Conservation (phyloP, 2,329 filamentous ascomycete genomes). For the Fusarium dimerum region DNA sequence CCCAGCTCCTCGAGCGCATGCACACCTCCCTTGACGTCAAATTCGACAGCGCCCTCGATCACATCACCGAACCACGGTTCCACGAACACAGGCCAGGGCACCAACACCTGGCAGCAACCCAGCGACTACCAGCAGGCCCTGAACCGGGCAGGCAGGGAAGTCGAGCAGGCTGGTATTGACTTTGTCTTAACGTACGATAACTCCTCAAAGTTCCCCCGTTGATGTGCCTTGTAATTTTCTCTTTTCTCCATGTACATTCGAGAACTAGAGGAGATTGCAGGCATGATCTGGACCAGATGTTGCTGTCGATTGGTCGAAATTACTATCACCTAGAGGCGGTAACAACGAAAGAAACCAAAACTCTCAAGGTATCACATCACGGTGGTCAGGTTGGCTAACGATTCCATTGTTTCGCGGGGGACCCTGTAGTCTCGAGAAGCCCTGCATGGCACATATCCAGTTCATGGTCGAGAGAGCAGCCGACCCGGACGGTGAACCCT, state of each 20-base stretch:
- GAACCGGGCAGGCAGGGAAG: constrained; percentile 56
- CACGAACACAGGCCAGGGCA: constrained; percentile 18
- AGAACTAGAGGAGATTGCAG: no score
- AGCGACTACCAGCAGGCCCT: constrained; percentile 23
- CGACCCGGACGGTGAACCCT: constrained; percentile 66
- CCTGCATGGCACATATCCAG: constrained; percentile 90
- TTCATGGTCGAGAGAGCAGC: constrained; percentile 66
- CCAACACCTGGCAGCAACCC: constrained; percentile 35
- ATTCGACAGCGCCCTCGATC: constrained; percentile 43
- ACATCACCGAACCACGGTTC: constrained; percentile 33
- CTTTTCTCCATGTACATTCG: no score
- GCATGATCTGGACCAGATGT: no score
- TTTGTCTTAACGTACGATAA: constrained; percentile 85
- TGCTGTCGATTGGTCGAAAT: no score
- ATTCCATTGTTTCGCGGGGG: constrained; percentile 37
- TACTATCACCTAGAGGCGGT: no score
- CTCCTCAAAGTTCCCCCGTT: constrained; percentile 63
- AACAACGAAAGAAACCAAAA: no score
- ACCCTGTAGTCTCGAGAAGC: constrained; percentile 76
- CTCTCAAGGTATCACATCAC: constrained; percentile 45
- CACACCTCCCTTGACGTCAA: constrained; percentile 49
- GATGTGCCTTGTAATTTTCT: constrained; percentile 35
- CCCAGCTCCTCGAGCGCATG: constrained; percentile 46
- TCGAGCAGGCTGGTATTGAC: constrained; percentile 83
- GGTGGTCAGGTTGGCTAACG: constrained; percentile 43